Base-by-base conservation (phyloP, 1,139 yeast species). In the Candida sp. region DNA sequence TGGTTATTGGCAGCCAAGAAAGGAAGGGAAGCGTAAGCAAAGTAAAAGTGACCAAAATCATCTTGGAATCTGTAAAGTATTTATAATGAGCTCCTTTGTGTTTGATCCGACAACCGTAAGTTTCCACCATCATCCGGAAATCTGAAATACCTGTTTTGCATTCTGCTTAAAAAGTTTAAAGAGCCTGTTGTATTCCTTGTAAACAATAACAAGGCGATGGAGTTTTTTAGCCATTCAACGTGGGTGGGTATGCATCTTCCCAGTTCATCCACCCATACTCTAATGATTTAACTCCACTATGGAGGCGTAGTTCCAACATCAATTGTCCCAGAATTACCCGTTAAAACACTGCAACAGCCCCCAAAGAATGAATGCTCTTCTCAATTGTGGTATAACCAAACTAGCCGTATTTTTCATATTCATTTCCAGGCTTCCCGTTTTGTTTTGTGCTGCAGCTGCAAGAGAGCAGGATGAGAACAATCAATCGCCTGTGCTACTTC, bases 41-140 rank as follows among this genome's bases (percentile, higher is more conserved):
- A 17, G 17, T 2, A 17, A 17, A 17, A 17, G 17, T 17, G 17
- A 17, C 17, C 17, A 17, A 17, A 17, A 17, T 17, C 17, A 17
- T 2, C 17, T 17, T 26, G 23, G 41, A 38, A 22, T 38, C 28
- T 25, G 17, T 3, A 38, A 38, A 11, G 30, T 26, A 38, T 38
- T 38, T 38, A 38, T 38, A 38, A n/a, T 38, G 17, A 11, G 11
- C 30, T n/a, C 5, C 42, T 38, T 38, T 38, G 42, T 38, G 42
- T n/a, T n/a, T 26, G 28, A 25, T 38, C 8, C 7, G 22, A 11
- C 7, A 38, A 25, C 31, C 31, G 42, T n/a, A 8, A 38, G 28
- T n/a, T 38, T 38, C 30, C 30, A 11, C 12, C n/a, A 11, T 22
- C 17, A 9, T 9, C 42, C 42, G 42, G 42, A 38, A 25, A 25